A percentile compares a stretch with the other conserved stretches of the same genome.
phyloP scores from a whole-genome alignment of 2,329 filamentous ascomycete species.

The Neonectria hederae region DNA sequence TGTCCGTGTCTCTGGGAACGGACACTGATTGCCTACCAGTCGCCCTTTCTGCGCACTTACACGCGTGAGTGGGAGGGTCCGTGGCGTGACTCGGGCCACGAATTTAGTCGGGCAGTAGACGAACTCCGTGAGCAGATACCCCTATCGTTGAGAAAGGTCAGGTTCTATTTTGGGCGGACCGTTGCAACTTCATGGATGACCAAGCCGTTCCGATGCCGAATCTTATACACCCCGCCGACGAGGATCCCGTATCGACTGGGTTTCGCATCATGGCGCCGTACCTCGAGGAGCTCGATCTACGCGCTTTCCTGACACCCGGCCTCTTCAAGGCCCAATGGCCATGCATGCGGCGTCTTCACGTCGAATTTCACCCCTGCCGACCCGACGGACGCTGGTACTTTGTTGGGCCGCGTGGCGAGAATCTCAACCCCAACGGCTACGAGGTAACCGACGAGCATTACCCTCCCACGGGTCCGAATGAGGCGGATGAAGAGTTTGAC shows the following conservation, averaged over 20 bases:
- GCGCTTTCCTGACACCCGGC: slow-evolving; percentile 7
- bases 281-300: slow-evolving; percentile 11
- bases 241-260: slow-evolving; percentile 13
- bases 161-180: neutral
- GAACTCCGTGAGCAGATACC: slow-evolving; percentile 6
- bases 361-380: slow-evolving; percentile 8
- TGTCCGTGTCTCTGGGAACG: slow-evolving; percentile 3
- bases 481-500: slow-evolving; percentile 2
- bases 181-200: neutral
- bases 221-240: slow-evolving; percentile 3
- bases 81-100: slow-evolving; percentile 19
- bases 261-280: neutral
- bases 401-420: slow-evolving; percentile 9
- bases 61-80: slow-evolving; percentile 12
- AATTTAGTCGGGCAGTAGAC: slow-evolving; percentile 9
- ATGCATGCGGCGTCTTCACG: slow-evolving; percentile 5
- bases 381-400: slow-evolving; percentile 15
- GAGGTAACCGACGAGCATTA: neutral
- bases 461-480: neutral
- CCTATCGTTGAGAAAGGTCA: neutral
- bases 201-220: slow-evolving; percentile 8
- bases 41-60: neutral
- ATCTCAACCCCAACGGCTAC: slow-evolving; percentile 5
- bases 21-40: neutral
- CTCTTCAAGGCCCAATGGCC: slow-evolving; percentile 6